Base-by-base conservation (phyloP, 257 asterid genomes). In the Eustoma russellianum region DNA sequence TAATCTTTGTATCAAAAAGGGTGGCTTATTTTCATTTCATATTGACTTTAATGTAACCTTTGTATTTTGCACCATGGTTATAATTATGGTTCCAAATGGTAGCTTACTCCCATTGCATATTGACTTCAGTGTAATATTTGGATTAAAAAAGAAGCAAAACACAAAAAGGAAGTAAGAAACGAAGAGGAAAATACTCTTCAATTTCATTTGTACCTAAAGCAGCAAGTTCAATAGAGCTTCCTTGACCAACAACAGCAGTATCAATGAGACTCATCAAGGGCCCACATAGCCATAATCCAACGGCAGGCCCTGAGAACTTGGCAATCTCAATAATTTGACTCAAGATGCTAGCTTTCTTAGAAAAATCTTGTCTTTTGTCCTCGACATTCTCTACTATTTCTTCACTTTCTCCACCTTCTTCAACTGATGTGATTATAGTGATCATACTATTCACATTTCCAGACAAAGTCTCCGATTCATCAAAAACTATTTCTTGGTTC, bases 261-360 rank as follows among this genome's bases (percentile, higher is more conserved):
- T 86, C 98, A 51, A 91, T 91, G 50, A 91, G 84, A 77, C 98
- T 86, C 98, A 86, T 91, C 55, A 91, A 67, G 43, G 96, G 98
- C 17, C 92, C 94, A 61, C 96, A 86, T 61, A 87, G 53, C 98
- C 98, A 91, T 16, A 91, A 69, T 52, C 98, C 98, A 4, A 76
- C 94, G 1, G 98, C 96, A 1, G 98, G 98, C 18, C 96, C 98
- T 12, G 98, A 91, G 66, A 91, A 91, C 75, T 84, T 91, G n/a
- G 74, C 86, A 30, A 87, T 91, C 56, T 91, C 98, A 56, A 74
- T 61, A 71, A 86, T 72, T 71, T 90, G 98, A 57, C 35, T 68
- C 91, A 80, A 73, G 65, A 90, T 56, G 54, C 79, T 73, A 54
- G 78, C 96, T 46, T 70, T 69, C 17, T 63, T 83, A 15, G 93